These are phyloP conservation scores for Globisporangium orthogonon DNA, from an alignment of 352 stramenopile species.

Conservation along the genomic window DNA sequence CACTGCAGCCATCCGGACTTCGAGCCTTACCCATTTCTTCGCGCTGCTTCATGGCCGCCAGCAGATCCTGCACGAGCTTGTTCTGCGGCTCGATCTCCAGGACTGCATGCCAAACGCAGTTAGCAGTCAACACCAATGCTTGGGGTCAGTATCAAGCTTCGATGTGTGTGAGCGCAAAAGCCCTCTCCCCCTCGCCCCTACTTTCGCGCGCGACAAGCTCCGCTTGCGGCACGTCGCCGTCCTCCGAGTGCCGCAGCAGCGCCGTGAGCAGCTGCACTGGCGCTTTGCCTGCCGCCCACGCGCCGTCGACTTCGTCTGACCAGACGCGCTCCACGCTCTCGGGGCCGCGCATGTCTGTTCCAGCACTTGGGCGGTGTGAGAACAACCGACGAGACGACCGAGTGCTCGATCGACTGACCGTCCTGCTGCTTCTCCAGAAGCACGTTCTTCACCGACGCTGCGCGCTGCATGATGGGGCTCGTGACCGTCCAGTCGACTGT, in stretches of 20 bases:
- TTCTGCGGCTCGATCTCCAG: conserved; percentile 54
- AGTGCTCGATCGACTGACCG: not conserved
- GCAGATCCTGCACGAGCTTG: conserved; percentile 51
- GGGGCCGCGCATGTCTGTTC: conserved; percentile 17
- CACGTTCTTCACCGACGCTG: conserved; percentile 22
- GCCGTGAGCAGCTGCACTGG: conserved; percentile 45
- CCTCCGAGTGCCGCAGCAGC: conserved; percentile 51
- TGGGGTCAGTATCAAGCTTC: not conserved
- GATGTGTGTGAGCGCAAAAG: too few species aligned
- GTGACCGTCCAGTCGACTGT: not conserved
- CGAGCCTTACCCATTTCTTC: conserved; percentile 29
- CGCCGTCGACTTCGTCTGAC: conserved; percentile 53
- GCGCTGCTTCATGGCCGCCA: conserved; percentile 57
- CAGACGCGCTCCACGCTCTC: conserved; percentile 54
- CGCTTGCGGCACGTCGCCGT: conserved; percentile 42
- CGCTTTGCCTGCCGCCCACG: conserved; percentile 55
- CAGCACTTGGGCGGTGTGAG: not conserved
- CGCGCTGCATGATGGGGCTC: conserved; percentile 21
- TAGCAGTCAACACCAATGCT: not conserved
- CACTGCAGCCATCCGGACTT: not conserved
- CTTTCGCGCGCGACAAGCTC: conserved; percentile 41
- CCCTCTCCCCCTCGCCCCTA: conserved; percentile 7
- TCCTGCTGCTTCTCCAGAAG: conserved; percentile 16
- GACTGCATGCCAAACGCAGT: conserved; percentile 21
- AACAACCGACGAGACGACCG: too few species aligned